Conservation (phyloP, 2,329 filamentous ascomycete species). For the Aspergillus pseudoviridinutans region DNA sequence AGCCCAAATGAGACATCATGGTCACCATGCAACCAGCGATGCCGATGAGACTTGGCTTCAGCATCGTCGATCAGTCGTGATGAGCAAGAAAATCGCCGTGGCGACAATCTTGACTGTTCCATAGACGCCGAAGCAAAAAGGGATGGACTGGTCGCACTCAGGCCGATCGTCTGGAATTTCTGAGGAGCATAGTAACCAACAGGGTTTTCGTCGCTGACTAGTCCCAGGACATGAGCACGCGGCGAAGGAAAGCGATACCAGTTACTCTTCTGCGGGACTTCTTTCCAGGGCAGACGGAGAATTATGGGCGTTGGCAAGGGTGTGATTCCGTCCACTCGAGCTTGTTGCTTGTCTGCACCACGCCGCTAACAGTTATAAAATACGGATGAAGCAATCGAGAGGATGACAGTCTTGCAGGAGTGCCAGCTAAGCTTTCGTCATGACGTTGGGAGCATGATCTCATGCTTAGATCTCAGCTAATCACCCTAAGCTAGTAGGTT, state of each 20-base stretch:
- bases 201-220: slow-evolving; percentile 38
- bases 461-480: too few species aligned
- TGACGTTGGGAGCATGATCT: too few species aligned
- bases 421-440: too few species aligned
- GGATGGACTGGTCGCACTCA: slow-evolving; percentile 29
- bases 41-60: slow-evolving; percentile 32
- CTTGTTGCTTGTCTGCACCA: background rate
- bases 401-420: too few species aligned
- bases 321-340: slow-evolving; percentile 10
- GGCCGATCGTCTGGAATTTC: slow-evolving; percentile 35
- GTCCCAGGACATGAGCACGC: slow-evolving; percentile 41
- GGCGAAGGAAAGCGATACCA: too few species aligned
- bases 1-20: slow-evolving; percentile 40
- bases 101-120: slow-evolving; percentile 37
- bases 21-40: slow-evolving; percentile 31
- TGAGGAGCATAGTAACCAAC: slow-evolving; percentile 39
- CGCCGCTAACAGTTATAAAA: background rate
- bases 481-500: background rate
- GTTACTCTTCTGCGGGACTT: too few species aligned
- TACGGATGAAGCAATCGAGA: too few species aligned
- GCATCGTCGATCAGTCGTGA: slow-evolving; percentile 38
- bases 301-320: too few species aligned
- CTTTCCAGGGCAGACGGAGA: too few species aligned
- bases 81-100: slow-evolving; percentile 33
- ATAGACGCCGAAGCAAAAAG: slow-evolving; percentile 37